Evolutionary conservation across 768 basidiomycete genomes (phyloP), one percentile per base, ranked within the genome.

Genomic region (Amanita phalloides): DNA sequence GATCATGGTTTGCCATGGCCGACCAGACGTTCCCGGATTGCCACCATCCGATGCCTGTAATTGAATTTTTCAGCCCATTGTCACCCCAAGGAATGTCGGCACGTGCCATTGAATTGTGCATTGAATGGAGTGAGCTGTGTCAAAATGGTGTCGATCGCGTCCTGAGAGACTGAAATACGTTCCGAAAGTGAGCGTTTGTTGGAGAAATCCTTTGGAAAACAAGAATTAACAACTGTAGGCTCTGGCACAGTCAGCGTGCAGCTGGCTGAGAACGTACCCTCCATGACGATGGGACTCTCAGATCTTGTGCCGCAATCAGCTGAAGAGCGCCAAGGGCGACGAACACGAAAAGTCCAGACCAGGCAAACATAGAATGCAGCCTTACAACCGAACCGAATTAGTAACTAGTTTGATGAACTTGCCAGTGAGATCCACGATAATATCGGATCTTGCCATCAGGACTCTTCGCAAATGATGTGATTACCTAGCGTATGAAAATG

Each of bases 11-110:
- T 1, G 74, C 76, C 64, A 74, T 66, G n/a, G 69, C 71, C 13
- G 76, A 73, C 61, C 67, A 74, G 7, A 71, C 75, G 48, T 78
- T 79, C 2, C 66, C 78, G 21, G 73, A 65, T 57, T 78, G 75
- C 77, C 78, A 78, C 53, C 68, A 78, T 35, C 74, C 68, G 36
- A 79, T 70, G 4, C 71, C 77, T 76, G 45, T 6, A 17, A 52
- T 42, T 35, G 32, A 32, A 35, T 38, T 43, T 5, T 13, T 55
- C 66, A 41, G 41, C 21, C 4, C 30, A 30, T 2, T 11, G 2
- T 4, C 21, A 33, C 33, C 3, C 1, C 17, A 9, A 41, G 4
- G 20, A 17, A 39, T 23, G 38, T 39, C 20, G 41, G 23, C 10
- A 42, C 41, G 32, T 45, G 68, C 74, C 73, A 49, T 71, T 69